phyloP scores from a whole-genome alignment of 495 filamentous ascomycete genomes.

The Trichoderma parareesei region DNA sequence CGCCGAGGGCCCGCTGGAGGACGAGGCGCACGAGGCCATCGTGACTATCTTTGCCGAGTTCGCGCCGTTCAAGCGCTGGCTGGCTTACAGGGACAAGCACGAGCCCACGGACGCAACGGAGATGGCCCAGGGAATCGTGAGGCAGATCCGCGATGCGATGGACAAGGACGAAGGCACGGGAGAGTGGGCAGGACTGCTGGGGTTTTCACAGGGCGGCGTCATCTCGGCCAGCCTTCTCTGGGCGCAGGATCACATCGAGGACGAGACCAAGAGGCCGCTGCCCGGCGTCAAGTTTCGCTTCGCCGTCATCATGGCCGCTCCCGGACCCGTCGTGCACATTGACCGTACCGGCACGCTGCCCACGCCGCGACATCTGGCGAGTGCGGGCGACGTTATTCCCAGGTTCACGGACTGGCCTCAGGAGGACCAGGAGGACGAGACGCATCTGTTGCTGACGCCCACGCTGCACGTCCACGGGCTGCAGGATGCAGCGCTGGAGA shows the following conservation, averaged over 20 bases:
- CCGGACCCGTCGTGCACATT: constrained; percentile 45
- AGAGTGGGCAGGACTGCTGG: constrained; percentile 50
- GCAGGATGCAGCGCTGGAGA: constrained; percentile 43
- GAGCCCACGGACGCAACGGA: constrained; percentile 30
- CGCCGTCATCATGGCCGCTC: constrained; percentile 46
- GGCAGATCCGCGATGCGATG: constrained; percentile 31
- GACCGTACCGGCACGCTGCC: constrained; percentile 21
- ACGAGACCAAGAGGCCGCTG: constrained; percentile 8
- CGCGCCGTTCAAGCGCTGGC: constrained; percentile 53
- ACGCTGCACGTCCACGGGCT: constrained; percentile 58
- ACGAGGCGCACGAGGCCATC: constrained; percentile 42
- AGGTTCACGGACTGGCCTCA: constrained; percentile 11
- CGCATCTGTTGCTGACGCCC: constrained; percentile 33
- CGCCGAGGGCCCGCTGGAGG: constrained; percentile 49
- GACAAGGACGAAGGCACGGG: constrained; percentile 37
- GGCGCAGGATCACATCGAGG: constrained; percentile 22
- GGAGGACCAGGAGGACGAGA: not conserved
- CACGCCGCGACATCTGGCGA: not conserved
- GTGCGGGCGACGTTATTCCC: constrained; percentile 4
- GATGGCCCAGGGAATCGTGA: constrained; percentile 24
- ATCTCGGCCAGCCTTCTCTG: constrained; percentile 41
- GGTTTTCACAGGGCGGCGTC: constrained; percentile 54
- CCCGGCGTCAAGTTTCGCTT: constrained; percentile 22
- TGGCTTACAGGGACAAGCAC: constrained; percentile 43
- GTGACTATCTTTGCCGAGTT: constrained; percentile 43